Evolutionary conservation across 2,329 filamentous ascomycete genomes (phyloP).

Genomic region (Hypoxylon sp.): DNA sequence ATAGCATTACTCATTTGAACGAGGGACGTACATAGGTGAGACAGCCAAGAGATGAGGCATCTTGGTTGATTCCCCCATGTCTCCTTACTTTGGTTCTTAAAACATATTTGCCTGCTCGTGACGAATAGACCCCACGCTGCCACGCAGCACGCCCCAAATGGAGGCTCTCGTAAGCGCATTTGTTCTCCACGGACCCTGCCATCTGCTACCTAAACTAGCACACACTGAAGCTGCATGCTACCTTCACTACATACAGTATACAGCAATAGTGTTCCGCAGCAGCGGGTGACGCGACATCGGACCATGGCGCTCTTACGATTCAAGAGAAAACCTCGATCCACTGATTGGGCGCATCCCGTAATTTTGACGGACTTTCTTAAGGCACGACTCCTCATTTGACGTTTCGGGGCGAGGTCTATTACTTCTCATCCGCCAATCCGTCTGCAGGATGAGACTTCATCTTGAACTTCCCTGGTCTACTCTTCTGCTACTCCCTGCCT

Average conservation of each 20-base stretch:
- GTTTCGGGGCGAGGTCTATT: slow-evolving; percentile 38
- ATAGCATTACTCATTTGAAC: slow-evolving; percentile 38
- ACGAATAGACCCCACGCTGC: slow-evolving; percentile 44
- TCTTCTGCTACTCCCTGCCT: slow-evolving; percentile 18
- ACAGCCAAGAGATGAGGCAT: slow-evolving; percentile 37
- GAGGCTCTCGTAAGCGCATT: slow-evolving; percentile 44
- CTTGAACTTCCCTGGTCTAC: slow-evolving; percentile 2
- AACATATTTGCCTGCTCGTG: slow-evolving; percentile 33
- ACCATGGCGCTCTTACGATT: slow-evolving; percentile 39
- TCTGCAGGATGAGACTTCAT: slow-evolving; percentile 29
- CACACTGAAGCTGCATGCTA: slow-evolving; percentile 34
- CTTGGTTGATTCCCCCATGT: slow-evolving; percentile 35
- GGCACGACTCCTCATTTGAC: slow-evolving; percentile 28
- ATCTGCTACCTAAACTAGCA: slow-evolving; percentile 34
- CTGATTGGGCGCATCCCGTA: slow-evolving; percentile 47
- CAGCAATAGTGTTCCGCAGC: slow-evolving; percentile 40
- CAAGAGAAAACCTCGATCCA: slow-evolving; percentile 26
- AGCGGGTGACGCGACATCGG: slow-evolving; percentile 51
- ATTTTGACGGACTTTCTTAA: slow-evolving; percentile 43
- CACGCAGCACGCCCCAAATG: slow-evolving; percentile 42
- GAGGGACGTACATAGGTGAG: slow-evolving; percentile 35
- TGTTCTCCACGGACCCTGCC: slow-evolving; percentile 36
- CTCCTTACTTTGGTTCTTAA: slow-evolving; percentile 30
- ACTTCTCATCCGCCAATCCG: slow-evolving; percentile 40
- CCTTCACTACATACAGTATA: slow-evolving; percentile 24